Evolutionary conservation across 2,329 filamentous ascomycete species (phyloP).

Genomic region (Parastagonospora avenae): DNA sequence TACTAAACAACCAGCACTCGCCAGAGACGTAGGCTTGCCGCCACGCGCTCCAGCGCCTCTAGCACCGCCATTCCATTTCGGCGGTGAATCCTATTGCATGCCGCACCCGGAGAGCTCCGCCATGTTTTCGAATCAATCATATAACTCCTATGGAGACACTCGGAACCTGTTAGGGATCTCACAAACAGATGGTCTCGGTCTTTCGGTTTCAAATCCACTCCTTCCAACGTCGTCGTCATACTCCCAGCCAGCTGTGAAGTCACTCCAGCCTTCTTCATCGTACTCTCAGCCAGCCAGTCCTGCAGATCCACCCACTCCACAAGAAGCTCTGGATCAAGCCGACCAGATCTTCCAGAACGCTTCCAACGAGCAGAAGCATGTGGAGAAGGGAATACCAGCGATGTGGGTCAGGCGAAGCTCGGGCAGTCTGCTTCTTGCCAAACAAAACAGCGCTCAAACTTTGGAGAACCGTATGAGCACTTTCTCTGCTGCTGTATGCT

Average conservation of each 20-base stretch:
- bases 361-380: slow-evolving; percentile 3
- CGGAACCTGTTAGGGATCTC: slow-evolving; percentile 35
- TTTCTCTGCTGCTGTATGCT: not conserved
- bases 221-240: slow-evolving; percentile 32
- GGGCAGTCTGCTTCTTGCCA: slow-evolving; percentile 29
- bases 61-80: slow-evolving; percentile 33
- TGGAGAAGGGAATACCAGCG: slow-evolving; percentile 29
- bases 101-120: slow-evolving; percentile 22
- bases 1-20: slow-evolving; percentile 8
- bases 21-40: slow-evolving; percentile 23
- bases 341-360: slow-evolving; percentile 36
- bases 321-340: slow-evolving; percentile 36
- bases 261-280: slow-evolving; percentile 20
- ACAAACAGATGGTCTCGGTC: slow-evolving; percentile 7
- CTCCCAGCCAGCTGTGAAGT: slow-evolving; percentile 5
- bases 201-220: not conserved
- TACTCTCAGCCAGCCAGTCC: slow-evolving; percentile 28
- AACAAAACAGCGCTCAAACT: slow-evolving; percentile 6
- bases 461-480: slow-evolving; percentile 5
- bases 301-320: slow-evolving; percentile 21
- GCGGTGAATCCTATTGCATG: slow-evolving; percentile 8
- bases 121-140: slow-evolving; percentile 31
- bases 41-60: slow-evolving; percentile 31
- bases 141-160: slow-evolving; percentile 45
- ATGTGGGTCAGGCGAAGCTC: slow-evolving; percentile 41